Evolutionary conservation across 768 basidiomycete genomes (phyloP), one percentile per base, ranked within the genome.

Genomic region (Macrolepiota dolichaula): DNA sequence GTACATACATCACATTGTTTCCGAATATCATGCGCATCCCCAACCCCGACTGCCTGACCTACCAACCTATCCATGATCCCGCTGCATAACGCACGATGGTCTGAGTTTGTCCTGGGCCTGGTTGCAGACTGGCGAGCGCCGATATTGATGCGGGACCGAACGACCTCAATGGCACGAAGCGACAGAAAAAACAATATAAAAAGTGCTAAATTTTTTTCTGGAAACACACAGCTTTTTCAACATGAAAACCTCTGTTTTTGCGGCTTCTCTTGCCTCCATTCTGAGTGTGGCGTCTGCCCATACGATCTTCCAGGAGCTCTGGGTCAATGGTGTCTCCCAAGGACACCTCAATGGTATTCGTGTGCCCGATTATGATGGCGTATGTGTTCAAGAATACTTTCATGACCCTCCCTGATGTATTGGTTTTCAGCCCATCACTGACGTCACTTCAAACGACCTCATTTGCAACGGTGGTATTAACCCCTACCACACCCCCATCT

Each of bases 261-360:
- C 71, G 29, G 64, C 71, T 17, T 64, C 73, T 46, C 62, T 74
- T 35, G 51, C 73, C 42, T 68, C 72, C 25, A 62, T 79, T 52
- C 66, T 71, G 27, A 61, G 66, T 47, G 72, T 76, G 13, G 77
- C 68, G 47, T 76, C 73, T 24, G 83, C 77, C 5, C 83, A 84
- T 63, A 77, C 79, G 22, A 83, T 85, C 61, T 82, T 85, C 69
- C 83, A 83, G 78, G 74, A 82, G 69, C 61, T 83, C 37, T 81
- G 77, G 62, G 80, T 84, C 51, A 84, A 85, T 64, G 82, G 82
- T 17, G 81, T 77, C 65, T 56, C 67, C 59, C 74, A 80, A 71
- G 77, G 80, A 60, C 76, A 79, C 58, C 57, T 73, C 49, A 71
- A 62, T 17, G 77, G 79, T 19, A 80, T 81, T 64, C 64, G 79